A percentile compares a stretch with the other conserved stretches of the same genome.
Conservation (phyloP, 106 monocot genomes). For the Acorus calamus region DNA sequence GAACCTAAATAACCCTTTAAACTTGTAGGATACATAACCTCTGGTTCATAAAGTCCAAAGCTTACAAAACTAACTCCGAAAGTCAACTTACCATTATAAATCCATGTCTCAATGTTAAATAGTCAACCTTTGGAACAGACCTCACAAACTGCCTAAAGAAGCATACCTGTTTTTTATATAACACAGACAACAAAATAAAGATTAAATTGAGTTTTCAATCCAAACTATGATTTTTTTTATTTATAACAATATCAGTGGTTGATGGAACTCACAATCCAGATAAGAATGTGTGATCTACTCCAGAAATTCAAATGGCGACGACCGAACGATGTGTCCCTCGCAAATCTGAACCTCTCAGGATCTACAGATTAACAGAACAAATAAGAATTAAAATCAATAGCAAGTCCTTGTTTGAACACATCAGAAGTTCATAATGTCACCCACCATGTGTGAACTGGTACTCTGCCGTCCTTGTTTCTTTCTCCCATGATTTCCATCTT, state of each 20-base stretch:
- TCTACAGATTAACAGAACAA: slow-evolving; percentile 5
- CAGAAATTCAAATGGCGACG: slow-evolving; percentile 27
- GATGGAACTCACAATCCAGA: slow-evolving; percentile 27
- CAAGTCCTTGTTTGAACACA: too few relatives aligned
- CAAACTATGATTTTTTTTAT: too few relatives aligned
- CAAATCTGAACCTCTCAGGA: slow-evolving; percentile 34
- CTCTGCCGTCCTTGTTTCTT: slow-evolving; percentile 24
- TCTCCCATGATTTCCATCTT: slow-evolving; percentile 30
- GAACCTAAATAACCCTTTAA: too few relatives aligned
- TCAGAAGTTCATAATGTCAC: background rate
- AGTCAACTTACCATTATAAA: slow-evolving; percentile 25
- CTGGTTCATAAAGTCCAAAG: too few relatives aligned
- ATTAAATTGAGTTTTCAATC: too few relatives aligned
- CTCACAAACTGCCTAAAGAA: slow-evolving; percentile 36
- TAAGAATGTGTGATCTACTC: slow-evolving; percentile 25
- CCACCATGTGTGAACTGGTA: slow-evolving; percentile 32
- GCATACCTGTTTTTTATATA: slow-evolving; percentile 15
- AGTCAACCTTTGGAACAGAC: slow-evolving; percentile 39
- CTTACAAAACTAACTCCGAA: too few relatives aligned
- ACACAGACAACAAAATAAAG: background rate
- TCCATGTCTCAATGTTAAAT: slow-evolving; percentile 32
- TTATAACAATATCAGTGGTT: too few relatives aligned
- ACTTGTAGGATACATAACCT: too few relatives aligned
- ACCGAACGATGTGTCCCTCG: slow-evolving; percentile 39
- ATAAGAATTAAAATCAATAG: too few relatives aligned